phyloP scores from a whole-genome alignment of 129 eudicot genomes.

The Ambrosia artemisiifolia region DNA sequence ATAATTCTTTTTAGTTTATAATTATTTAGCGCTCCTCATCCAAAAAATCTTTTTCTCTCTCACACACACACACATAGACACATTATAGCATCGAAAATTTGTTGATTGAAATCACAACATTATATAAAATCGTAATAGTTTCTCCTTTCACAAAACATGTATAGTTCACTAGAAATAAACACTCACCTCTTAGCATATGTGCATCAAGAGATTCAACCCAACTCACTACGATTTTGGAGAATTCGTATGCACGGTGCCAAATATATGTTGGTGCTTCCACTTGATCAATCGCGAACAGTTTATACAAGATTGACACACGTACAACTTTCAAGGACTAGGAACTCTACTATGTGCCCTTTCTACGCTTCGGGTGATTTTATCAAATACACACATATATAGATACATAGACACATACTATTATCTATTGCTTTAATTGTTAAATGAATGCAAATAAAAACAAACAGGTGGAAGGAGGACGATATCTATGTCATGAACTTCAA shows the following conservation, averaged over 20 bases:
- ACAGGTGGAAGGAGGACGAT: background rate
- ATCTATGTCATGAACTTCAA: background rate
- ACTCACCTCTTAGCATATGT: no score
- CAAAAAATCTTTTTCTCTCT: no score
- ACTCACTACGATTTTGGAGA: background rate
- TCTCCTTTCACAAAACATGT: no score
- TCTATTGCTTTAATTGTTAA: background rate
- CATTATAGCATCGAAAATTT: no score
- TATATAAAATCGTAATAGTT: no score
- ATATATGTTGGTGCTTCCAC: background rate
- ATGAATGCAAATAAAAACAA: background rate
- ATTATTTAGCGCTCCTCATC: no score
- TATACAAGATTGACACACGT: no score
- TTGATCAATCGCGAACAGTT: background rate
- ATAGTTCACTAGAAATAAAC: no score
- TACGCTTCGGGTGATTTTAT: background rate
- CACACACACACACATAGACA: no score
- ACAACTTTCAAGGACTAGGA: background rate
- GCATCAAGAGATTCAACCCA: no score
- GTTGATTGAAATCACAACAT: no score
- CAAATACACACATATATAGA: background rate
- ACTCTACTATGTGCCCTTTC: background rate
- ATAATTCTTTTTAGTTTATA: background rate
- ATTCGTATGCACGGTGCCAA: background rate
- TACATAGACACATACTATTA: no score